Conservation (phyloP, 192 early-diverging fungal species). For the Borealophlyctis nickersoniae region DNA sequence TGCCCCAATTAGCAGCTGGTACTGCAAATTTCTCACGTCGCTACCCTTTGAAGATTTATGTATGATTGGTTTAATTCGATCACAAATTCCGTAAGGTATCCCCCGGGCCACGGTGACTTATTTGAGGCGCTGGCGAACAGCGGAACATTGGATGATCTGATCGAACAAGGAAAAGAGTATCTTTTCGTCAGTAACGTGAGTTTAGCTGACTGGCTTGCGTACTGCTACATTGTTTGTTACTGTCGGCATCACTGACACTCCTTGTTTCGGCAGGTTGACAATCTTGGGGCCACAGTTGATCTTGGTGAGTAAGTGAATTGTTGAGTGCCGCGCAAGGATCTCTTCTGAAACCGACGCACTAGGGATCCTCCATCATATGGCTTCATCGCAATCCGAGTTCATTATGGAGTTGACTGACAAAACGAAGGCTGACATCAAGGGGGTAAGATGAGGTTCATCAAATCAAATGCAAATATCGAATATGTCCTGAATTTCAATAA, state of each 20-base stretch:
- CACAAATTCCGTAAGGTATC: slow-evolving; percentile 62
- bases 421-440: slow-evolving; percentile 99
- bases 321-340: slow-evolving; percentile 9
- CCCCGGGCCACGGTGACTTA: slow-evolving; percentile 98
- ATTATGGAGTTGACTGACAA: slow-evolving; percentile 99
- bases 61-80: too few species aligned
- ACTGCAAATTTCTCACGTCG: too few species aligned
- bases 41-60: too few species aligned
- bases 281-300: too few species aligned
- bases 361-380: slow-evolving; percentile 89
- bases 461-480: too few species aligned
- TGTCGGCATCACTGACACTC: not conserved
- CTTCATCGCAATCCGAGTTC: slow-evolving; percentile 81
- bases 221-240: too few species aligned
- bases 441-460: too few species aligned
- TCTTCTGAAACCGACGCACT: not conserved
- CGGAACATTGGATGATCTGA: slow-evolving; percentile 85
- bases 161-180: slow-evolving; percentile 95
- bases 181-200: slow-evolving; percentile 96
- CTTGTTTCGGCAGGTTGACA: too few species aligned
- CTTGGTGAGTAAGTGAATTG: too few species aligned
- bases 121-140: slow-evolving; percentile 92
- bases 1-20: slow-evolving; percentile 13
- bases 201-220: too few species aligned
- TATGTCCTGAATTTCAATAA: too few species aligned